Conservation (phyloP, 2,329 filamentous ascomycete genomes). For the Xylariaceae sp. region DNA sequence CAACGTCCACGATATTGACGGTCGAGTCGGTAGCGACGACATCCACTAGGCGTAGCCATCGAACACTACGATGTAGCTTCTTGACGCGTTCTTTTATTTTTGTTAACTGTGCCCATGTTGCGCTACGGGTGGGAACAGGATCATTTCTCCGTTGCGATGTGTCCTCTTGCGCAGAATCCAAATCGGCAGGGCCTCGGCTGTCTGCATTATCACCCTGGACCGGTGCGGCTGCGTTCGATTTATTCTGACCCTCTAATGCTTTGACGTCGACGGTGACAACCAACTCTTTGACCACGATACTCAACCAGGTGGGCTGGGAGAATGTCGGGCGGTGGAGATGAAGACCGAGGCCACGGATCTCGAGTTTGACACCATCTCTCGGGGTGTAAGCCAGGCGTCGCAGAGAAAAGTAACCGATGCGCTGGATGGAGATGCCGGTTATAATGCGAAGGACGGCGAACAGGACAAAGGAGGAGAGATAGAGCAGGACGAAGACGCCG, state of each 20-base stretch:
- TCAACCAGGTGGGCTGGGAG: slow-evolving; percentile 94
- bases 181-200: slow-evolving; percentile 17
- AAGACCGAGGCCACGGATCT: slow-evolving; percentile 83
- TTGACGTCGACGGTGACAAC: slow-evolving; percentile 77
- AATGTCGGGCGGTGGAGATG: slow-evolving; percentile 92
- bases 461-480: slow-evolving; percentile 86
- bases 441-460: slow-evolving; percentile 90
- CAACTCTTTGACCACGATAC: slow-evolving; percentile 80
- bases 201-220: slow-evolving; percentile 27
- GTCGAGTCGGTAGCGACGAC: slow-evolving; percentile 78
- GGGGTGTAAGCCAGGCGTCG: slow-evolving; percentile 87
- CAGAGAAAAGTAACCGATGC: slow-evolving; percentile 87
- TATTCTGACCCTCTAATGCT: slow-evolving; percentile 55
- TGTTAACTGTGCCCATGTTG: slow-evolving; percentile 77
- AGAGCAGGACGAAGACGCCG: slow-evolving; percentile 78
- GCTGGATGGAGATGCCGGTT: slow-evolving; percentile 92
- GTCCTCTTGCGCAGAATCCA: slow-evolving; percentile 26
- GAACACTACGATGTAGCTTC: slow-evolving; percentile 76
- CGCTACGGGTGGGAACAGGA: slow-evolving; percentile 48
- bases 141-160: slow-evolving; percentile 29
- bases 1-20: slow-evolving; percentile 73
- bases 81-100: slow-evolving; percentile 82
- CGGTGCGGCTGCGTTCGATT: slow-evolving; percentile 31
- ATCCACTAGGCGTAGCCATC: slow-evolving; percentile 87
- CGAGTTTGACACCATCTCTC: slow-evolving; percentile 81